Evolutionary conservation across 2,329 filamentous ascomycete species (phyloP), one percentile per base, ranked within the genome.

Genomic region (Colletotrichum orchidophilum): DNA sequence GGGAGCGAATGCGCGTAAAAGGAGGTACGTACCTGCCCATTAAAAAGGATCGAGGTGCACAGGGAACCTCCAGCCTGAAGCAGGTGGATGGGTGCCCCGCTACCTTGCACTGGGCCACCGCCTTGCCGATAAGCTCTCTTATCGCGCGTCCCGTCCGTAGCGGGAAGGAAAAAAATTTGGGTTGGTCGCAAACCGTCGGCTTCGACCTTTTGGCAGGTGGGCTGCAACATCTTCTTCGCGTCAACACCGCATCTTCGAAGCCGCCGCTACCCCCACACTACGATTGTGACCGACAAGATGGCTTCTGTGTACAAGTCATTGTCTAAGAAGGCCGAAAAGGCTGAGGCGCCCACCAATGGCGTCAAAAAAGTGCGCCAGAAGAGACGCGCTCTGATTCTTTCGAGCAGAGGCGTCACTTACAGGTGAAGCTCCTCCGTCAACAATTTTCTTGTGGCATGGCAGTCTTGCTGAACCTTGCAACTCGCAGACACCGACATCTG

Each of bases 381-480:
- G 84, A 91, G 92, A 82, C 87, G 95, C 77, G 93, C 98, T 63
- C 86, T 99, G 74, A 95, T 98, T 78, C 87, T 99, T 76, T 96
- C 94, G 29, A 98, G 95, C 27, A 88, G 96, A 85, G 96, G 96
- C 74, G 94, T 98, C 63, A 97, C 96, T 39, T 95, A 94, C 83
- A 89, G 93, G 92, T 95, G 84, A 39, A 13, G 39, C 8, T 31
- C 49, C 5, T 9, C 27, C 33, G 63, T 8, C 29, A 31, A n/a
- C n/a, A 13, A 12, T 21, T 42, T 21, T 2, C 5, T 12, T 24
- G 3, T 15, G 35, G 7, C 27, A 29, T 13, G 39, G 24, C 21
- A 31, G 26, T 57, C 27, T 46, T 46, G 57, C 61, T 72, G 49
- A 70, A 70, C 53, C 54, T 50, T 68, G 63, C 31, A 46, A 21